Conservation (phyloP, 305 asterid genomes). For the Solanum hybrid region DNA sequence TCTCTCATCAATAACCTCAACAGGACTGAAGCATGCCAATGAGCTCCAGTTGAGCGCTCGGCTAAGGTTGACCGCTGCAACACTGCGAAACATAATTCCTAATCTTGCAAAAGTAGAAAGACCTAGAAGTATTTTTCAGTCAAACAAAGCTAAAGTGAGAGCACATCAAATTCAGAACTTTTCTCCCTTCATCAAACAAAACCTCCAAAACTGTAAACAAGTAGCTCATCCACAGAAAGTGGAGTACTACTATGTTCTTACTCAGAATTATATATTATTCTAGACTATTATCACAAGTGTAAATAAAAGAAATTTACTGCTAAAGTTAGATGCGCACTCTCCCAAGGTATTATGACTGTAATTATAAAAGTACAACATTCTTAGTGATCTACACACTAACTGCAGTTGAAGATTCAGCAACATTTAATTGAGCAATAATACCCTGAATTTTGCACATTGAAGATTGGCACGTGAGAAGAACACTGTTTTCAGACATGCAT, state of each 20-base stretch:
- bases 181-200: not conserved
- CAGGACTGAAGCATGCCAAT: not conserved
- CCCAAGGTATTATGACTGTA: not conserved
- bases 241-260: not conserved
- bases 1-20: not conserved
- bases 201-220: not conserved
- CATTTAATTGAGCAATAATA: conserved; percentile 12
- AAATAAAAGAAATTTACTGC: not conserved
- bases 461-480: conserved; percentile 94
- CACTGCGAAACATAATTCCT: not conserved
- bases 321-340: not conserved
- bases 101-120: not conserved
- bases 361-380: not conserved
- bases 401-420: not conserved
- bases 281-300: not conserved
- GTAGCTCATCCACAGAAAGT: not conserved
- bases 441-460: conserved; percentile 85
- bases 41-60: not conserved
- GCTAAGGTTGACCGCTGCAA: not conserved
- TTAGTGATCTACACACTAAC: not conserved
- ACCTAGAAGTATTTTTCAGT: not conserved
- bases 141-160: not conserved
- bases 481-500: conserved; percentile 66
- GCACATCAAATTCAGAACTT: not conserved
- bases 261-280: not conserved